Evolutionary conservation across 2,329 filamentous ascomycete species (phyloP).

Genomic region (Xylariomycetidae sp.): DNA sequence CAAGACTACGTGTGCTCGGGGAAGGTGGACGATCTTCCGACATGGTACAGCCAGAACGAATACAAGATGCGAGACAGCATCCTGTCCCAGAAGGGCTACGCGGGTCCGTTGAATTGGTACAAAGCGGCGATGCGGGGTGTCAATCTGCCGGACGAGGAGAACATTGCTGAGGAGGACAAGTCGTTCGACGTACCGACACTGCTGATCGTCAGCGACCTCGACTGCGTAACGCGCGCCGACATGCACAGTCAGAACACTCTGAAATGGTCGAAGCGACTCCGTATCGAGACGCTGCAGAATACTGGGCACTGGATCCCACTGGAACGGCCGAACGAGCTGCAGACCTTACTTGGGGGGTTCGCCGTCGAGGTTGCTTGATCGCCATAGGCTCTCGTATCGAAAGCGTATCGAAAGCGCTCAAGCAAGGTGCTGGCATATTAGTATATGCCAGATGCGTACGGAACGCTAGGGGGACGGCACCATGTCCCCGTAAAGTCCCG

Average conservation of each 20-base stretch:
- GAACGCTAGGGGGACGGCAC: too few relatives aligned
- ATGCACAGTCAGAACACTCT: slow-evolving; percentile 4
- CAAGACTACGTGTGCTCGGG: slow-evolving; percentile 2
- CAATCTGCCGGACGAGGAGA: slow-evolving; percentile 4
- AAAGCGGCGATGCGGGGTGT: slow-evolving; percentile 6
- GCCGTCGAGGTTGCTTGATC: neutral
- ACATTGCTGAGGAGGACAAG: slow-evolving; percentile 2
- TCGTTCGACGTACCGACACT: slow-evolving; percentile 4
- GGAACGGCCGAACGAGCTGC: neutral
- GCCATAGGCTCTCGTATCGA: too few relatives aligned
- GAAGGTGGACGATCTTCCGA: slow-evolving; percentile 3
- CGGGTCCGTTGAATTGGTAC: slow-evolving; percentile 7
- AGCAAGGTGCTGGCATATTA: too few relatives aligned
- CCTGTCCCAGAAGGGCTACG: slow-evolving; percentile 4
- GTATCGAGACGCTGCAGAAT: neutral
- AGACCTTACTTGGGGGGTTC: neutral
- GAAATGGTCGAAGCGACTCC: slow-evolving; percentile 3
- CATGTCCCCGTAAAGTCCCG: too few relatives aligned
- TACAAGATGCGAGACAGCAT: slow-evolving; percentile 5
- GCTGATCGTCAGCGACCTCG: slow-evolving; percentile 5
- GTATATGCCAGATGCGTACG: too few relatives aligned
- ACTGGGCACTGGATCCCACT: neutral
- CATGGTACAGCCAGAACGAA: slow-evolving; percentile 6
- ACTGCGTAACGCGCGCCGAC: slow-evolving; percentile 8
- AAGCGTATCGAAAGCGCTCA: too few relatives aligned